A percentile compares a stretch with the other conserved stretches of the same genome.
phyloP scores from a whole-genome alignment of 2,329 filamentous ascomycete species.

The Stemphylium lycopersici region DNA sequence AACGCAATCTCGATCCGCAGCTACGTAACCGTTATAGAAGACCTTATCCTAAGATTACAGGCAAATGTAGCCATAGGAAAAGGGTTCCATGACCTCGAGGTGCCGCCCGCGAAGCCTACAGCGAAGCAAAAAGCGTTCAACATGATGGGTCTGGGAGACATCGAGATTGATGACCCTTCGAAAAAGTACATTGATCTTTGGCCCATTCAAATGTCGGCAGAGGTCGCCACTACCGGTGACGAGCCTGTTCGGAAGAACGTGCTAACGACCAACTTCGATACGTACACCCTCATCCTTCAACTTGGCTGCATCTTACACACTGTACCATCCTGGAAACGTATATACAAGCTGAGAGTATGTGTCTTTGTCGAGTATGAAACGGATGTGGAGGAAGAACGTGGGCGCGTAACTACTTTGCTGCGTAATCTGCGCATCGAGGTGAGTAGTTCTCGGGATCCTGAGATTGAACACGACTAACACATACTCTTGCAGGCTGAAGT shows the following conservation, averaged over 20 bases:
- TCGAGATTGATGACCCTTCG: conserved; percentile 60
- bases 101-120: conserved; percentile 58
- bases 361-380: conserved; percentile 90
- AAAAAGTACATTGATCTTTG: conserved; percentile 87
- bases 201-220: conserved; percentile 93
- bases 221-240: conserved; percentile 66
- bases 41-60: conserved; percentile 75
- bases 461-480: no score
- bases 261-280: conserved; percentile 88
- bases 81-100: conserved; percentile 77
- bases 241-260: conserved; percentile 61
- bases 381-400: conserved; percentile 79
- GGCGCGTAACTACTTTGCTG: conserved; percentile 73
- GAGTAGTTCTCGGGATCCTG: no score
- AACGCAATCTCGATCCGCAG: conserved; percentile 71
- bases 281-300: conserved; percentile 85
- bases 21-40: conserved; percentile 84
- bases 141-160: conserved; percentile 30
- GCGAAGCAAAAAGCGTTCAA: conserved; percentile 33
- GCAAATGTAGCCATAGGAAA: conserved; percentile 86
- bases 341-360: conserved; percentile 74
- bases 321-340: conserved; percentile 78
- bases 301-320: conserved; percentile 84
- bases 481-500: no score
- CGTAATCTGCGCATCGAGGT: conserved; percentile 78